Base-by-base conservation (phyloP, 192 early-diverging fungal species). In the Martensiomyces pterosporus region DNA sequence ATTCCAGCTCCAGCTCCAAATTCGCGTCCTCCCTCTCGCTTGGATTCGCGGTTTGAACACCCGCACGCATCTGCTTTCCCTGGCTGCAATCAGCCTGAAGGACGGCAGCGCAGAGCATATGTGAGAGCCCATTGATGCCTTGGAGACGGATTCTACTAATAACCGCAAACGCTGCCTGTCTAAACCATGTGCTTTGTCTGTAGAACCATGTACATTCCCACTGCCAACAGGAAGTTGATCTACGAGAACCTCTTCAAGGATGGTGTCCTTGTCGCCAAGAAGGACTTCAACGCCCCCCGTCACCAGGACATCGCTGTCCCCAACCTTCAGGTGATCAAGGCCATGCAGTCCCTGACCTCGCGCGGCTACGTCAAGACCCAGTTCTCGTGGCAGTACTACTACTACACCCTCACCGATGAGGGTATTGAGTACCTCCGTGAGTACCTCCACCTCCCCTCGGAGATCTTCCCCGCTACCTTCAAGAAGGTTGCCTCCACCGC, bases 311-410 rank as follows among this genome's bases (percentile, higher is more conserved):
- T 99, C 68, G 85, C 92, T 62, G 94, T 99, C 46, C 90, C 92
- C 56, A 99, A 99, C 88, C 78, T 99, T 19, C 82, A 99, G 67
- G 96, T 99, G 70, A 94, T 99, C 83, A 99, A 97, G 87, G 89
- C 93, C 53, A 86, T 96, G 60, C 93, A 99, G 85, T 92, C 88
- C 48, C 83, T 99, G 68, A 79, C 82, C 71, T 99, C 96, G 47
- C 85, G 84, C 67, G 91, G 90, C 57, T 89, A 71, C 51, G 94
- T 99, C 74, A 91, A 89, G 79, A 89, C 88, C 56, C 88, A 88
- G 66, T 99, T 99, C 88, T 96, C 93, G 73, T 99, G 96, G 96
- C 94, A 97, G 75, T 92, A 92, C 82, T 99, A 94, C 85, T 99
- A 99, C 90, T 99, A 99, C 80, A 92, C 85, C 77, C 83, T 99